These are phyloP conservation scores for Cyclotella choctawhatcheeana DNA, from an alignment of 108 stramenopile genomes.

Conservation along the genomic window DNA sequence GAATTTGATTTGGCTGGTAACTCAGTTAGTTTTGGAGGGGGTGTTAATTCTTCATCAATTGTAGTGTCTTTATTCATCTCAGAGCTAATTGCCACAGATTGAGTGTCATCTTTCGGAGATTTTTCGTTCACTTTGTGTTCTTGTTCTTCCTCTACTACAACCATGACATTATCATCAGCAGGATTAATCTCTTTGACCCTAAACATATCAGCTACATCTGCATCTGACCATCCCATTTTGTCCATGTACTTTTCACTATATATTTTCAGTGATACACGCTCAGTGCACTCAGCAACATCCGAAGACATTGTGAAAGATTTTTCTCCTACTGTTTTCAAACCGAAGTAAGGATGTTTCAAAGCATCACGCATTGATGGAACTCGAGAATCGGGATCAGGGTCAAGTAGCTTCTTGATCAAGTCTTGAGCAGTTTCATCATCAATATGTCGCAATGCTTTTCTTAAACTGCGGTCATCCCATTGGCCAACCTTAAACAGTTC, in stretches of 20 bases:
- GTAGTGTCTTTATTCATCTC: too few relatives aligned
- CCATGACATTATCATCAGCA: neutral
- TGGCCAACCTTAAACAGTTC: slow-evolving; percentile 84
- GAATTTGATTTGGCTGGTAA: too few relatives aligned
- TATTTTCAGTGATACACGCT: slow-evolving; percentile 22
- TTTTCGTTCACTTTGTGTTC: neutral
- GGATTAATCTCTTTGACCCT: neutral
- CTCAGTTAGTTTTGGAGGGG: too few relatives aligned
- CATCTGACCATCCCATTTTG: slow-evolving; percentile 5
- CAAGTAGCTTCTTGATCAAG: slow-evolving; percentile 67
- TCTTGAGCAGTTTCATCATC: slow-evolving; percentile 61
- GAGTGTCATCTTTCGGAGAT: neutral
- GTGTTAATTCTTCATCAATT: too few relatives aligned
- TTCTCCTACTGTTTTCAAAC: slow-evolving; percentile 23
- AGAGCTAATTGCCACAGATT: too few relatives aligned
- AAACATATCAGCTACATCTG: slow-evolving; percentile 3
- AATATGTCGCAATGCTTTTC: slow-evolving; percentile 72
- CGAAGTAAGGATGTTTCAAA: slow-evolving; percentile 83
- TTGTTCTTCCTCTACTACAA: neutral
- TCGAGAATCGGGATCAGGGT: slow-evolving; percentile 72
- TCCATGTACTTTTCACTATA: slow-evolving; percentile 26
- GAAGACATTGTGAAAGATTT: slow-evolving; percentile 17
- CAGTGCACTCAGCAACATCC: slow-evolving; percentile 5
- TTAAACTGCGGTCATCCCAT: slow-evolving; percentile 82
- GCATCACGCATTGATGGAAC: slow-evolving; percentile 77